A percentile compares a stretch with the other conserved stretches of the same genome.
Conservation (phyloP, 1,284 basidiomycete genomes). For the Exsudoporus floridanus region DNA sequence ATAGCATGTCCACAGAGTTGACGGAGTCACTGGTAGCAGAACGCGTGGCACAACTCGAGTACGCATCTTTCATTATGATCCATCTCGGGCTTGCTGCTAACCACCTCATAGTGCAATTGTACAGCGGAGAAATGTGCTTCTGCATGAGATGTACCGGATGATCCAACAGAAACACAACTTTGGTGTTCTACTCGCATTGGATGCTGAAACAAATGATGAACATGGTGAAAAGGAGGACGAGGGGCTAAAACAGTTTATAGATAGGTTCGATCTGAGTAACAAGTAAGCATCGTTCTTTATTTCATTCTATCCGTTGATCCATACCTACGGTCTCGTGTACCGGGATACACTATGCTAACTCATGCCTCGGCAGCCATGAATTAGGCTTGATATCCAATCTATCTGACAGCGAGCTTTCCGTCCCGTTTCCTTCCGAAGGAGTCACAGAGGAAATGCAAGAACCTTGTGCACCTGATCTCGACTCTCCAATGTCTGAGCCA, state of each 20-base stretch:
- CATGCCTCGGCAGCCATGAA: slow-evolving; percentile 35
- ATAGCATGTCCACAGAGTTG: slow-evolving; percentile 25
- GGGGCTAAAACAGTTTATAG: slow-evolving; percentile 49
- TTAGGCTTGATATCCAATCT: slow-evolving; percentile 39
- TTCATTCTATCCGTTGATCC: background rate
- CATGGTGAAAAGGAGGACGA: slow-evolving; percentile 38
- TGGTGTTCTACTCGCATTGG: slow-evolving; percentile 39
- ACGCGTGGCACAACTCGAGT: slow-evolving; percentile 43
- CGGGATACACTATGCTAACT: slow-evolving; percentile 8
- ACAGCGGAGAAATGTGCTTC: slow-evolving; percentile 60
- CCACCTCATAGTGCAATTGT: slow-evolving; percentile 50
- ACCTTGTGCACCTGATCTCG: slow-evolving; percentile 21
- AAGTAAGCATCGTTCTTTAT: slow-evolving; percentile 17
- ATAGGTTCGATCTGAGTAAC: slow-evolving; percentile 54
- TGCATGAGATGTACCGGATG: slow-evolving; percentile 67
- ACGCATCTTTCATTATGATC: slow-evolving; percentile 13
- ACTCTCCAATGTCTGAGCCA: slow-evolving; percentile 37
- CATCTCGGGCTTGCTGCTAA: background rate
- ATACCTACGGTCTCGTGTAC: slow-evolving; percentile 1
- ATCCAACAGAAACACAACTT: slow-evolving; percentile 50
- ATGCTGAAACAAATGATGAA: slow-evolving; percentile 31
- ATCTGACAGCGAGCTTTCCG: slow-evolving; percentile 30
- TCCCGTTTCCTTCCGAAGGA: slow-evolving; percentile 18
- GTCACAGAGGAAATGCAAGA: slow-evolving; percentile 8
- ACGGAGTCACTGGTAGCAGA: slow-evolving; percentile 39